These are phyloP conservation scores for Cutaneotrichosporon curvatum DNA, from an alignment of 1,284 basidiomycete genomes.

Conservation along the genomic window DNA sequence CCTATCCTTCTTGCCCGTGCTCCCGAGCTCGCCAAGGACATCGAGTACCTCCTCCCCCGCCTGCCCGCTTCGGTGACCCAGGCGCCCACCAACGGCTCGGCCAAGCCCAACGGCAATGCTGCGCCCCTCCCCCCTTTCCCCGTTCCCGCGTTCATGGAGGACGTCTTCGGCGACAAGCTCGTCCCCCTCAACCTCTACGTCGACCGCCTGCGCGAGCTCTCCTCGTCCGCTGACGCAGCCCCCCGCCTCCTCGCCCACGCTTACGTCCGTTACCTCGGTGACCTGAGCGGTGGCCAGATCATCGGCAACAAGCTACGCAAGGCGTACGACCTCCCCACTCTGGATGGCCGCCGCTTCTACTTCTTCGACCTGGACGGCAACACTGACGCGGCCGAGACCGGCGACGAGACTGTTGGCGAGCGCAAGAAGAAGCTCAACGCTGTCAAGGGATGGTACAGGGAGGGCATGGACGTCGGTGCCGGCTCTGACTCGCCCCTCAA, in stretches of 20 bases:
- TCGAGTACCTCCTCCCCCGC: slow-evolving; percentile 55
- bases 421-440: slow-evolving; percentile 51
- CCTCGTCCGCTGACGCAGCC: slow-evolving; percentile 49
- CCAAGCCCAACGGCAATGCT: slow-evolving; percentile 23
- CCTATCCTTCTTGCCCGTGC: slow-evolving; percentile 61
- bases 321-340: slow-evolving; percentile 57
- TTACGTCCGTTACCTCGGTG: slow-evolving; percentile 79
- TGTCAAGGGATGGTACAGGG: slow-evolving; percentile 70
- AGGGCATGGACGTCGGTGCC: slow-evolving; percentile 62
- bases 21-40: slow-evolving; percentile 57
- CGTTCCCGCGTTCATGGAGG: slow-evolving; percentile 42
- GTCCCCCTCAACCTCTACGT: slow-evolving; percentile 54
- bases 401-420: slow-evolving; percentile 48
- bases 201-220: slow-evolving; percentile 48
- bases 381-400: slow-evolving; percentile 31
- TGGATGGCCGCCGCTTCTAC: slow-evolving; percentile 61
- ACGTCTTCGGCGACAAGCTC: slow-evolving; percentile 49
- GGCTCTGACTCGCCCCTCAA: slow-evolving; percentile 52
- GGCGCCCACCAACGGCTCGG: slow-evolving; percentile 44
- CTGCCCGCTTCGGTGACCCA: slow-evolving; percentile 18
- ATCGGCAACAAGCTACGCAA: slow-evolving; percentile 60
- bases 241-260: slow-evolving; percentile 66
- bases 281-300: slow-evolving; percentile 72
- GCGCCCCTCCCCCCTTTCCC: slow-evolving; percentile 55
- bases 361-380: slow-evolving; percentile 55